These are phyloP conservation scores for Termitomyces sp. DNA, from an alignment of 768 basidiomycete species.

Conservation along the genomic window DNA sequence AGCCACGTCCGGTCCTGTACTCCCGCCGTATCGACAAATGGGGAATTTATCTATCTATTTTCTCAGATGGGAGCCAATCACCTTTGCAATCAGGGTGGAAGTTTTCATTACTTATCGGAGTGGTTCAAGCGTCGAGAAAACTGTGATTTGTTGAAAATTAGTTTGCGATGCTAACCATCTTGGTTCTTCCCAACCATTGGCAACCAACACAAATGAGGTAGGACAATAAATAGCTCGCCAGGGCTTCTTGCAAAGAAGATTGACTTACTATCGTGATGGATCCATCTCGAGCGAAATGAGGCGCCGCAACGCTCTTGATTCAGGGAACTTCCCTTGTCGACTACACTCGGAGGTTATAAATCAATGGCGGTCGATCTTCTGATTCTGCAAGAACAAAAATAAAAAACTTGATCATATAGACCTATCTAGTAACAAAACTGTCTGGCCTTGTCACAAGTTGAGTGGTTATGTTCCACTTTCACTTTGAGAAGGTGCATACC, in stretches of 20 bases:
- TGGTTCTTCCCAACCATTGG: neutral
- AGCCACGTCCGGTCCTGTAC: slow-evolving; percentile 15
- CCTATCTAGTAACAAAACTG: neutral
- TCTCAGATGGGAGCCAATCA: slow-evolving; percentile 14
- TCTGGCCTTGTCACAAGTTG: neutral
- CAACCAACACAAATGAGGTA: neutral
- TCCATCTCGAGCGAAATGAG: neutral
- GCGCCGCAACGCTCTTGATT: neutral
- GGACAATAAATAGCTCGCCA: neutral
- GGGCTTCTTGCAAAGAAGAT: neutral
- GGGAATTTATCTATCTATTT: slow-evolving; percentile 9
- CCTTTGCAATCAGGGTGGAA: slow-evolving; percentile 6
- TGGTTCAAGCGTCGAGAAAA: neutral
- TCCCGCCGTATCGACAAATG: slow-evolving; percentile 20
- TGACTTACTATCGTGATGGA: no score
- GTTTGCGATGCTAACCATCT: neutral
- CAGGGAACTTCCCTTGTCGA: neutral
- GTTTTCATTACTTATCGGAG: slow-evolving; percentile 3
- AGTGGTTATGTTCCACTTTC: neutral
- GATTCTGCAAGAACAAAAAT: neutral
- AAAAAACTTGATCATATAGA: neutral
- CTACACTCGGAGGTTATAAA: neutral
- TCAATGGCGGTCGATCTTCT: neutral
- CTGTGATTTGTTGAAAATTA: neutral
- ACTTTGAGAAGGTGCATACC: neutral